Evolutionary conservation across 139 green algal species (phyloP).

Genomic region (Coccomyxa sp.): DNA sequence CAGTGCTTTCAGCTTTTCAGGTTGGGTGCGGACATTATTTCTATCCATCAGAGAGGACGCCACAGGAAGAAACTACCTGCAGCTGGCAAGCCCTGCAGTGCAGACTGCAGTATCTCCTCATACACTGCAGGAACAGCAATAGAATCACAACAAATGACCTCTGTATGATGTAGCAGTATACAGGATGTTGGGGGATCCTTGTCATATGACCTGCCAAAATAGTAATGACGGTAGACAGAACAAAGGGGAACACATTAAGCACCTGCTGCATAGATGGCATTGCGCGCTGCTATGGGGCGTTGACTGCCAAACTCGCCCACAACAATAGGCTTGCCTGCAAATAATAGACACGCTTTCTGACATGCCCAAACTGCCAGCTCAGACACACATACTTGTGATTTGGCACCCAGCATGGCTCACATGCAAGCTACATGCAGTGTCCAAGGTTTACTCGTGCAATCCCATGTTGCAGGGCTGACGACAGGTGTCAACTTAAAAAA

Average conservation of each 20-base stretch:
- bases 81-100: neutral
- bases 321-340: neutral
- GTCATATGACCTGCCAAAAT: too few relatives aligned
- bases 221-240: too few relatives aligned
- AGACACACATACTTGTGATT: neutral
- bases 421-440: neutral
- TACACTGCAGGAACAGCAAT: neutral
- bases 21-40: neutral
- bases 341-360: neutral
- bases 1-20: neutral
- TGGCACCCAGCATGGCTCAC: neutral
- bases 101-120: neutral
- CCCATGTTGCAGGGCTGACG: neutral
- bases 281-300: neutral
- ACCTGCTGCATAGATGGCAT: neutral
- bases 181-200: too few relatives aligned
- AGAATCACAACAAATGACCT: too few relatives aligned
- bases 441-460: neutral
- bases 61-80: neutral
- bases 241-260: too few relatives aligned
- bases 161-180: too few relatives aligned
- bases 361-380: too few relatives aligned
- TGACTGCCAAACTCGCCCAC: neutral
- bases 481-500: neutral
- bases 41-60: neutral